Evolutionary conservation across 179 eudicot genomes (phyloP).

Genomic region (Patellifolia procumbens): DNA sequence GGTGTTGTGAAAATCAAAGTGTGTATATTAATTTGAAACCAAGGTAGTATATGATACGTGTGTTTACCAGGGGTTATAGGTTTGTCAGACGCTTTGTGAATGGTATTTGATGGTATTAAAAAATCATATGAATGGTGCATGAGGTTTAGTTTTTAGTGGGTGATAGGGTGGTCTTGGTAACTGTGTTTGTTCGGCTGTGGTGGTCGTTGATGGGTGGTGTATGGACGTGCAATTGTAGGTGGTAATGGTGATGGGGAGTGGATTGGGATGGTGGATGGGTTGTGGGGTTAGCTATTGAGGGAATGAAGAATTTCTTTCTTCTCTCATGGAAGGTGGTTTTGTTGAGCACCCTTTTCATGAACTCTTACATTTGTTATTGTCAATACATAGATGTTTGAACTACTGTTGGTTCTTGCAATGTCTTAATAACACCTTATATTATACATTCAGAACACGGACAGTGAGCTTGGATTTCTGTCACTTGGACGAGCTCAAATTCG

Average conservation of each 20-base stretch:
- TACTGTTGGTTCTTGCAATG: neutral
- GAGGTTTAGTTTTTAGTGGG: neutral
- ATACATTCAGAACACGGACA: conserved; percentile 71
- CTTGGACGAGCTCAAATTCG: conserved; percentile 85
- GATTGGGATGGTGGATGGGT: neutral
- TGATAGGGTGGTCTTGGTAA: neutral
- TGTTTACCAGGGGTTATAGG: neutral
- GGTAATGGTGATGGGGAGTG: neutral
- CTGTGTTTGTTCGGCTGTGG: neutral
- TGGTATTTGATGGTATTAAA: neutral
- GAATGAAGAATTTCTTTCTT: neutral
- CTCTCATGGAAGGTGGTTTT: neutral
- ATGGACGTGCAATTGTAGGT: neutral
- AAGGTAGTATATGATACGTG: no score
- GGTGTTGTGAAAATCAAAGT: no score
- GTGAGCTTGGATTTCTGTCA: conserved; percentile 75
- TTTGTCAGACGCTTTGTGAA: neutral
- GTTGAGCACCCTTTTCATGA: neutral
- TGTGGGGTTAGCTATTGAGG: neutral
- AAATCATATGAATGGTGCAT: neutral
- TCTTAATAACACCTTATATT: conserved; percentile 5
- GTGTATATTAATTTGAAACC: no score
- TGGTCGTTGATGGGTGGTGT: neutral
- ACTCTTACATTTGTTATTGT: neutral
- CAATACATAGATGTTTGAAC: neutral